Percentiles rank a stretch among this genome's conserved stretches.
phyloP scores from a whole-genome alignment of 208 protist species.

The Tritrichomonas foetus region DNA sequence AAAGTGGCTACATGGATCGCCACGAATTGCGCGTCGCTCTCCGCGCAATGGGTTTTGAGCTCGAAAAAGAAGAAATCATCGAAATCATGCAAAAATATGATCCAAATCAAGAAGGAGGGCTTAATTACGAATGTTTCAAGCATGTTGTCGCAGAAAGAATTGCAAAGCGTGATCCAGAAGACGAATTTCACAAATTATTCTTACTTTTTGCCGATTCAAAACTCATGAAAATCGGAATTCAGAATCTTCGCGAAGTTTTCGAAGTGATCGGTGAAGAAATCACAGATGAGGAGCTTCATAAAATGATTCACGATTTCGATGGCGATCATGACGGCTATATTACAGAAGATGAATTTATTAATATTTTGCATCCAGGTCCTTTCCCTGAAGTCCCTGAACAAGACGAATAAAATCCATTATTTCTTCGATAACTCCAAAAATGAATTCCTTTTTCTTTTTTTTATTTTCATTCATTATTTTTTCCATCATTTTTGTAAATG shows the following conservation, averaged over 20 bases:
- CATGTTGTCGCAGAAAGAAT: not conserved
- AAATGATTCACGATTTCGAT: not conserved
- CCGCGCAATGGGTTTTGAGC: slow-evolving; percentile 60
- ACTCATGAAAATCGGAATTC: not conserved
- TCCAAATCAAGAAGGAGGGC: not conserved
- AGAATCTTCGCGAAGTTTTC: slow-evolving; percentile 8
- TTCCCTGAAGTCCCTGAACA: too few relatives aligned
- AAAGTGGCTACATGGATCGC: slow-evolving; percentile 59
- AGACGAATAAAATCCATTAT: too few relatives aligned
- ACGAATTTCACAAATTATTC: not conserved
- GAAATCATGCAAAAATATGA: slow-evolving; percentile 56
- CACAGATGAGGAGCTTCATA: not conserved
- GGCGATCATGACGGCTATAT: not conserved
- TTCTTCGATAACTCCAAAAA: too few relatives aligned
- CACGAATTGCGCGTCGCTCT: slow-evolving; percentile 61
- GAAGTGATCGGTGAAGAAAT: not conserved
- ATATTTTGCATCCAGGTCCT: slow-evolving; percentile 9
- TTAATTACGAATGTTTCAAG: not conserved
- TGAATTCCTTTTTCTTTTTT: too few relatives aligned
- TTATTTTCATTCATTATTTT: too few relatives aligned
- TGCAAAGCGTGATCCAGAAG: not conserved
- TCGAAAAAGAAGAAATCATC: slow-evolving; percentile 60
- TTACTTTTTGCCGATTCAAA: not conserved
- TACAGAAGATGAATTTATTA: not conserved
- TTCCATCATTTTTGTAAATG: too few relatives aligned